A percentile compares a stretch with the other conserved stretches of the same genome.
phyloP scores from a whole-genome alignment of 495 filamentous ascomycete species.

The Aspergillus leporis region DNA sequence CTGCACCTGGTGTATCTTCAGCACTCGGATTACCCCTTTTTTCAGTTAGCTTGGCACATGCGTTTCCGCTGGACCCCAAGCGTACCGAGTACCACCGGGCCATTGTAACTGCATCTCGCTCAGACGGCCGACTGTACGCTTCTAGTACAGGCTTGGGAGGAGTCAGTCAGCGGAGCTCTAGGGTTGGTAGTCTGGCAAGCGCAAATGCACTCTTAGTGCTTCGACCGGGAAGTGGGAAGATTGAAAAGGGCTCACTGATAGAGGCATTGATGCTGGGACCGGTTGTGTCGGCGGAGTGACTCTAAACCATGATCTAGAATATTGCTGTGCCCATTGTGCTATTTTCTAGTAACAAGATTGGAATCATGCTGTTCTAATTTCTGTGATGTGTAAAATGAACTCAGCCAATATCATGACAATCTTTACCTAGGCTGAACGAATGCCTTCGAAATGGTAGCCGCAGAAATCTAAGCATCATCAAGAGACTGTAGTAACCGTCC shows the following conservation, averaged over 20 bases:
- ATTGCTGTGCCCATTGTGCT: no score
- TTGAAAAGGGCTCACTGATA: constrained; percentile 54
- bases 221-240: constrained; percentile 53
- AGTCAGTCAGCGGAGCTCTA: constrained; percentile 75
- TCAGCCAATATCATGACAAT: no score
- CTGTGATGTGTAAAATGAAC: no score
- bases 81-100: constrained; percentile 89
- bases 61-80: constrained; percentile 68
- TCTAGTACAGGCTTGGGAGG: constrained; percentile 73
- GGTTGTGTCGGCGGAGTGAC: constrained; percentile 33
- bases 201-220: constrained; percentile 86
- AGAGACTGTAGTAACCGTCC: no score
- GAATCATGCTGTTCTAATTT: no score
- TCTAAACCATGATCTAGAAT: neutral
- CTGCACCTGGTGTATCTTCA: constrained; percentile 28
- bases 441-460: no score
- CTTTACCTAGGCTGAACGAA: no score
- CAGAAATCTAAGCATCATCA: no score
- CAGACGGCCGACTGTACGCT: constrained; percentile 71
- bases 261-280: constrained; percentile 65
- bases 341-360: no score
- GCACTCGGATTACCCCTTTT: constrained; percentile 69
- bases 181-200: constrained; percentile 80
- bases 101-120: constrained; percentile 55
- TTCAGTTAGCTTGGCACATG: constrained; percentile 68